Evolutionary conservation across 805 yeast species (phyloP).

Genomic region (Candida railenensis): DNA sequence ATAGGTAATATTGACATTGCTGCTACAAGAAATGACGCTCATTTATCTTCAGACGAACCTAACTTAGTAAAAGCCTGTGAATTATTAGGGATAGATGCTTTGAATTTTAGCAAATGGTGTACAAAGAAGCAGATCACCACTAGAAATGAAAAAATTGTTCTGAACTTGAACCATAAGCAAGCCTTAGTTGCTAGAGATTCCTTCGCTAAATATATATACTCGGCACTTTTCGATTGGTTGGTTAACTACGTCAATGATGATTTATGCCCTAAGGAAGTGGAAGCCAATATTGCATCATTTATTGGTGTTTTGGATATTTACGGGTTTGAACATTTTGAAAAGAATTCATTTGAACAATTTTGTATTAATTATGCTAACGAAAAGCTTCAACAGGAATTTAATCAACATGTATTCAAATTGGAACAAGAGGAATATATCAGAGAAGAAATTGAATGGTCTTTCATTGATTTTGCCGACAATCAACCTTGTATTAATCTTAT

Average conservation of each 20-base stretch:
- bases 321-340: constrained; percentile 95
- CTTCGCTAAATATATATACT: constrained; percentile 91
- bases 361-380: constrained; percentile 97
- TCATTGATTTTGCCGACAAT: constrained; percentile 92
- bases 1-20: constrained; percentile 89
- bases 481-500: constrained; percentile 95
- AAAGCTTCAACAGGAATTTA: constrained; percentile 94
- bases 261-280: constrained; percentile 72
- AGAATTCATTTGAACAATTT: constrained; percentile 94
- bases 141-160: constrained; percentile 87
- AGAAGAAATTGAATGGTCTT: constrained; percentile 95
- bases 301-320: constrained; percentile 97
- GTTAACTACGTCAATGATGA: constrained; percentile 81
- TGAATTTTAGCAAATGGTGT: constrained; percentile 81
- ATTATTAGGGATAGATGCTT: constrained; percentile 75
- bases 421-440: constrained; percentile 94
- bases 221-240: constrained; percentile 93
- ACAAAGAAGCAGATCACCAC: constrained; percentile 89
- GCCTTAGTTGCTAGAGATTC: constrained; percentile 94
- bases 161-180: constrained; percentile 78
- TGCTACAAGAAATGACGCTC: constrained; percentile 82
- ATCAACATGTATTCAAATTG: constrained; percentile 93
- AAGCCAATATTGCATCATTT: constrained; percentile 60
- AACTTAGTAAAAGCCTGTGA: constrained; percentile 79
- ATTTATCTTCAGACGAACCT: constrained; percentile 82